Conservation (phyloP, 2,329 filamentous ascomycete genomes). For the Clonostachys sp. region DNA sequence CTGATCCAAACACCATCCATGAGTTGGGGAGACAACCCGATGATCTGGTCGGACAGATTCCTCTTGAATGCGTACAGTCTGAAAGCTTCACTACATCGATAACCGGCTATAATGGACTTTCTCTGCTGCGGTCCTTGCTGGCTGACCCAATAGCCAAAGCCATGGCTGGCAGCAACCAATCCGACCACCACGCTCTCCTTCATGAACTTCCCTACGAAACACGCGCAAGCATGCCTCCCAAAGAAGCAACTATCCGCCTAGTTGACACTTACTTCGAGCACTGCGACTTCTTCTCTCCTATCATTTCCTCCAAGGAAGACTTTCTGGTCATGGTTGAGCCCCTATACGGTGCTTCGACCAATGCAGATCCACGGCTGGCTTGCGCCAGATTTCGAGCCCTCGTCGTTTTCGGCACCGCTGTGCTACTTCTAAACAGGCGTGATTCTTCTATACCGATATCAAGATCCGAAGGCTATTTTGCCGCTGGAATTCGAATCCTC, state of each 20-base stretch:
- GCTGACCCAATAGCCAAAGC: conserved; percentile 3
- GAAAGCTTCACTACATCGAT: neutral
- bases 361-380: neutral
- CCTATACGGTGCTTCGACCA: conserved; percentile 1
- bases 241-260: conserved; percentile 4
- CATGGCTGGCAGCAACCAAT: neutral
- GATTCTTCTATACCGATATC: conserved; percentile 5
- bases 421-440: conserved; percentile 7
- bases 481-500: conserved; percentile 2
- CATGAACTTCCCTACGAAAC: conserved; percentile 6
- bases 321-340: conserved; percentile 3
- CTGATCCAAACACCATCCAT: neutral
- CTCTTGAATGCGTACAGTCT: neutral
- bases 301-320: conserved; percentile 8
- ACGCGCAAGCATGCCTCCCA: conserved; percentile 4
- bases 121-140: conserved; percentile 3
- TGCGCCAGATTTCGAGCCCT: conserved; percentile 3
- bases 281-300: conserved; percentile 16
- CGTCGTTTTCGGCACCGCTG: conserved; percentile 4
- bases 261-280: conserved; percentile 17
- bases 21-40: neutral
- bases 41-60: neutral
- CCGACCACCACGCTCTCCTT: neutral
- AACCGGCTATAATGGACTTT: conserved; percentile 1
- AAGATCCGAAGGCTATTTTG: conserved; percentile 6